Evolutionary conservation across 2,329 filamentous ascomycete species (phyloP), one percentile per base, ranked within the genome.

Genomic region (Stagonosporopsis rhizophila): DNA sequence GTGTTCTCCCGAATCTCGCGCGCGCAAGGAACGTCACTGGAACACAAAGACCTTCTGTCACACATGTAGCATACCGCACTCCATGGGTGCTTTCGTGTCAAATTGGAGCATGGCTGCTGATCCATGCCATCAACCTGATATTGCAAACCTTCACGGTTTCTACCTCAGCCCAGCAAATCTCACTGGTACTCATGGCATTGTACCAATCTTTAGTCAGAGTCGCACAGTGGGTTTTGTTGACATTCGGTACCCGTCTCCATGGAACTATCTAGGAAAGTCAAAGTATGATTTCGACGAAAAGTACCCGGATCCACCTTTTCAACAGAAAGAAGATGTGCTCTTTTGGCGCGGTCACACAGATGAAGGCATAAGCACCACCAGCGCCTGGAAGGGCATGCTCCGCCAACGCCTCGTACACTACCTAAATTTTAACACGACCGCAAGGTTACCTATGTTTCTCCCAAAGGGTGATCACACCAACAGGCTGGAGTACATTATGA

Each of bases 71-170:
- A 76, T 79, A 6, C 83, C 84, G 0, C 89, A 93, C 67, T 89
- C 89, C 0, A 77, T 85, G 17, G 87, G 85, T 2, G 86, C 87
- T 20, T 89, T 91, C 65, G 77, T 92, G 6, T 78, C 80, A 4
- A 81, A 90, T 64, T 93, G 89, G 87, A 79, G 82, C 1, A 71
- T 82, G 8, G 85, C 88, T 5, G 82, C 87, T 6, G 84, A 91
- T 42, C 82, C 89, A 25, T 96, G 91, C 70, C 84, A 89, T 57
- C 91, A 95, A 68, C 89, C 91, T 1, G 91, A 95, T 61, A 79
- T 94, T 28, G 84, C 86, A 25, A 82, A 87, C 58, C 80, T 94
- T 1, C 90, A 94, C 66, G 89, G 90, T 38, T 86, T 94, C 67
- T 86, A 90, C 70, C 80, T 90, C 37, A 86, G 84, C 0, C 84